Conservation (phyloP, 306 rosid genomes). For the Cicer yamashitae region DNA sequence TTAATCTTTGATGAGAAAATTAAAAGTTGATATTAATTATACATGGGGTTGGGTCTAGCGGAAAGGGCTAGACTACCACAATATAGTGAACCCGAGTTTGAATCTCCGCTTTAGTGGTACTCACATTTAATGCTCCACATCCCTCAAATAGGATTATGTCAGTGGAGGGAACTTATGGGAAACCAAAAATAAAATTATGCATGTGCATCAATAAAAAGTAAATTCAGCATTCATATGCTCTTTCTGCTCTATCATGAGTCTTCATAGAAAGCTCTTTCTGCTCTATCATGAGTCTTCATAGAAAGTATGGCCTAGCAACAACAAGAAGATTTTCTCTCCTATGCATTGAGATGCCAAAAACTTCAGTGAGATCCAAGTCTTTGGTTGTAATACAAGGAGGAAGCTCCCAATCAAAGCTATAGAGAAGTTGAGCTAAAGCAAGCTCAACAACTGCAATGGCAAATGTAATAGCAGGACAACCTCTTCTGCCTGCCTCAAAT, state of each 20-base stretch:
- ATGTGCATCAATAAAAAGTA: not conserved
- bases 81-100: too few relatives aligned
- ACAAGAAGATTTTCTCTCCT: slow-evolving; percentile 54
- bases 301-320: slow-evolving; percentile 56
- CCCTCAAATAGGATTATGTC: too few relatives aligned
- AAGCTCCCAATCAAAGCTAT: slow-evolving; percentile 73
- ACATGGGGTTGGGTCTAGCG: not conserved
- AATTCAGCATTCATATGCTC: not conserved
- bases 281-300: slow-evolving; percentile 16
- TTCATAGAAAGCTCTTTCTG: slow-evolving; percentile 39
- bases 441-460: slow-evolving; percentile 58
- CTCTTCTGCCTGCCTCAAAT: slow-evolving; percentile 77
- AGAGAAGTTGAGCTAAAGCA: slow-evolving; percentile 72
- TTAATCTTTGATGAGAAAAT: slow-evolving; percentile 17
- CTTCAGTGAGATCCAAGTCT: slow-evolving; percentile 66
- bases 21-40: not conserved
- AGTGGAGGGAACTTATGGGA: too few relatives aligned
- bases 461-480: slow-evolving; percentile 62
- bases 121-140: too few relatives aligned
- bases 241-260: not conserved
- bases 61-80: too few relatives aligned
- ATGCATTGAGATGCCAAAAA: slow-evolving; percentile 73
- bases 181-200: not conserved
- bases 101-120: too few relatives aligned
- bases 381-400: slow-evolving; percentile 56